Conservation (phyloP, 805 yeast genomes). For the Metschnikowia noctiluminum region DNA sequence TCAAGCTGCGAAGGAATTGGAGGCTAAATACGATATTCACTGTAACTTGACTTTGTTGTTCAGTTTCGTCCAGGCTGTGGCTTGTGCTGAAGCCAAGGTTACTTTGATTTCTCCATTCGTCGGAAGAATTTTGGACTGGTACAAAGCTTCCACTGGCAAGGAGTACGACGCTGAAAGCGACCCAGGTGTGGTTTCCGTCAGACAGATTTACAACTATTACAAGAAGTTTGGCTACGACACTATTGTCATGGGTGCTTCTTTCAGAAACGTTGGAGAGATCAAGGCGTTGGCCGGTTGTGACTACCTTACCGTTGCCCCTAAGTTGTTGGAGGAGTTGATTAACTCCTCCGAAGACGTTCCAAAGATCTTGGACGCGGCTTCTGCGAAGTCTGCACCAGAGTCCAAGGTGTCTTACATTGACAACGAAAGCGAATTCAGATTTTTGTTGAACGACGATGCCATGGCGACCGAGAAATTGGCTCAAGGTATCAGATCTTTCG, state of each 20-base stretch:
- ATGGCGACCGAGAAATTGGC: constrained; percentile 98
- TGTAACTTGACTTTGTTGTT: constrained; percentile 92
- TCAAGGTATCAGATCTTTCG: constrained; percentile 96
- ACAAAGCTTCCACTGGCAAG: constrained; percentile 91
- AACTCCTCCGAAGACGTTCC: constrained; percentile 80
- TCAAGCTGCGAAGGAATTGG: constrained; percentile 96
- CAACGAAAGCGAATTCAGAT: constrained; percentile 89
- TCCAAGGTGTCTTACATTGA: constrained; percentile 74
- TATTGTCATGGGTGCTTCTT: constrained; percentile 99
- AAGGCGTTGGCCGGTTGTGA: constrained; percentile 97
- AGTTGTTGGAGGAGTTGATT: constrained; percentile 80
- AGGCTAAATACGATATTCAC: constrained; percentile 86
- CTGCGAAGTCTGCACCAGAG: constrained; percentile 45
- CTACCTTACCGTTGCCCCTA: constrained; percentile 92
- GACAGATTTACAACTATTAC: constrained; percentile 91
- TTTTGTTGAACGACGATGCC: constrained; percentile 87
- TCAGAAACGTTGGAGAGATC: constrained; percentile 96
- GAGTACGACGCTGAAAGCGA: constrained; percentile 71
- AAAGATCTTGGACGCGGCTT: constrained; percentile 66
- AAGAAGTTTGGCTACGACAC: constrained; percentile 95
- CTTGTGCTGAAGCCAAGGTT: constrained; percentile 96
- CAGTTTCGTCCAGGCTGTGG: constrained; percentile 96
- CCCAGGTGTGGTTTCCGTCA: constrained; percentile 95
- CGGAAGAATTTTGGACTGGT: constrained; percentile 98
- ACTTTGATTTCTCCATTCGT: constrained; percentile 98